Evolutionary conservation across 2,329 filamentous ascomycete species (phyloP), one percentile per base, ranked within the genome.

Genomic region (Diaporthe nobilis): DNA sequence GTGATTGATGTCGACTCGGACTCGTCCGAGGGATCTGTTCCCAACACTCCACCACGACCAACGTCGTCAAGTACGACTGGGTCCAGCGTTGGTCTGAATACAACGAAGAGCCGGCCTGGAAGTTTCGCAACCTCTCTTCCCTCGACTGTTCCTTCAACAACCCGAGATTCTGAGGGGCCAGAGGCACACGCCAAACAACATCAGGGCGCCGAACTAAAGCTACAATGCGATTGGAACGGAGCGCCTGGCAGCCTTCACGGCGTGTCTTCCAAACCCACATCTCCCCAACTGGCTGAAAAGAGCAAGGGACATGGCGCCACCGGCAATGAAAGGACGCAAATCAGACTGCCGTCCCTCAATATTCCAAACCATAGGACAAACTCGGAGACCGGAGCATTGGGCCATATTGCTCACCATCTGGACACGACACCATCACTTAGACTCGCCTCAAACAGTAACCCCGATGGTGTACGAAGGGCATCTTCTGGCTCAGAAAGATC

Each of bases 41-140:
- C 47, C 13, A 42, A 70, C 49, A 70, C 65, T 55, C 49, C 65
- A 39, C 65, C 65, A 2, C 65, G 65, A 15, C 47, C 47, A n/a
- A 53, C 31, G 10, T 55, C 49, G n/a, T 55, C 65, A 4, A 42
- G 49, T 20, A 42, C 65, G 17, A 53, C 49, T n/a, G 37, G 34
- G 17, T 22, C 65, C 13, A 39, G 25, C 47, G 22, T 42, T n/a
- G 47, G 65, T 20, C 22, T 39, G 34, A 37, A 70, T n/a, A n/a
- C 31, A 42, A 15, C 31, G 13, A 70, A 25, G 31, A 31, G 15
- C 17, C 34, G 22, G 17, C 25, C 49, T 2, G 49, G 34, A 15
- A 70, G n/a, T 2, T 34, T 42, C 2, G 10, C 47, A n/a, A 55
- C 3, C 6, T 20, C 49, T 42, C n/a, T 34, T 20, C 5, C 9